Conservation (phyloP, 2,329 filamentous ascomycete species). For the Pleoardoris graminearum region DNA sequence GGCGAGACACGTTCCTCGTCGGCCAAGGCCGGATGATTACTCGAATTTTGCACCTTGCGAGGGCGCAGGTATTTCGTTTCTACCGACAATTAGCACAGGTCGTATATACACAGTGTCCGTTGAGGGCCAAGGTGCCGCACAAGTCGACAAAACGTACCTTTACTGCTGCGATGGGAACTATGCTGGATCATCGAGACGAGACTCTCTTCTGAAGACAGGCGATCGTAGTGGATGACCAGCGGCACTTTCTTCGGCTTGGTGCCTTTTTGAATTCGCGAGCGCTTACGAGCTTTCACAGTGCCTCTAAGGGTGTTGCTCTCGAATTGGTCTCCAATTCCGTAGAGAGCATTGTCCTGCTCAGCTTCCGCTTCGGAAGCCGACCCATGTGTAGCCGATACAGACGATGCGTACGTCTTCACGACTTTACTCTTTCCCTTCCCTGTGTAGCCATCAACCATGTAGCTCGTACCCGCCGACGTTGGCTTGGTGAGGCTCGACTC, state of each 20-base stretch:
- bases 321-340: constrained; percentile 25
- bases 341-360: constrained; percentile 16
- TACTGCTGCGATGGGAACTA: constrained; percentile 5
- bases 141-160: constrained; percentile 21
- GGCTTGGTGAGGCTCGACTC: constrained; percentile 30
- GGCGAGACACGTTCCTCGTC: constrained; percentile 14
- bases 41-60: constrained; percentile 13
- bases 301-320: constrained; percentile 16
- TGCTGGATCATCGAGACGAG: constrained; percentile 7
- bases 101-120: neutral
- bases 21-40: constrained; percentile 8
- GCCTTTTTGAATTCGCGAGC: constrained; percentile 7
- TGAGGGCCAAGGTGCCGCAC: too few species aligned
- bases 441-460: constrained; percentile 13
- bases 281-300: constrained; percentile 16
- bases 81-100: constrained; percentile 6
- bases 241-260: constrained; percentile 26
- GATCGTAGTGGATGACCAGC: constrained; percentile 22
- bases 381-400: constrained; percentile 30
- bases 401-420: constrained; percentile 21
- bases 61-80: constrained; percentile 20
- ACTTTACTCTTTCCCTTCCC: constrained; percentile 22
- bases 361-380: constrained; percentile 29
- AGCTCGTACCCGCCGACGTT: constrained; percentile 32
- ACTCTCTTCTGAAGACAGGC: constrained; percentile 10